Conservation (phyloP, 1,139 yeast genomes). For the Saccharomyces hybrid region DNA sequence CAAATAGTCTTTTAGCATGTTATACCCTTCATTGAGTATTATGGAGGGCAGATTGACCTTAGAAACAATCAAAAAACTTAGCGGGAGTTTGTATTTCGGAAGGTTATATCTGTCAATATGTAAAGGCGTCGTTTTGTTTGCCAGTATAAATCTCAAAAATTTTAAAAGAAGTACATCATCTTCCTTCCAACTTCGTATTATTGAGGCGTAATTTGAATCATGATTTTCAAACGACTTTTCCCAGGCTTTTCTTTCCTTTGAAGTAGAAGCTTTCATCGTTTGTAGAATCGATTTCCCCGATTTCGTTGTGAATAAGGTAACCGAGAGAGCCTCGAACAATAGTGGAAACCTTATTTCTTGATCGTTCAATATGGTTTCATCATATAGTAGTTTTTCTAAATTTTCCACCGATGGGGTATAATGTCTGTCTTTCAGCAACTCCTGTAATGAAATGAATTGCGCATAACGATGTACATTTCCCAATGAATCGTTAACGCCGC, state of each 20-base stretch:
- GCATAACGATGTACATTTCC: not conserved
- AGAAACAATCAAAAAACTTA: conserved; percentile 12
- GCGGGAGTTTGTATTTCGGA: conserved; percentile 12
- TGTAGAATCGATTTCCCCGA: conserved; percentile 18
- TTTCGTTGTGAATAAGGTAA: conserved; percentile 21
- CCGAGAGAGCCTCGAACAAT: conserved; percentile 13
- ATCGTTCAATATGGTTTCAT: not conserved
- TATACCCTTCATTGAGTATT: conserved; percentile 17
- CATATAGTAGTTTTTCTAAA: not conserved
- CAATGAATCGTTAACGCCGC: not conserved
- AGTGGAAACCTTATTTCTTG: not conserved
- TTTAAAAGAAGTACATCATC: conserved; percentile 6
- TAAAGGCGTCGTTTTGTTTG: conserved; percentile 12
- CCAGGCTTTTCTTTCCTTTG: conserved; percentile 5
- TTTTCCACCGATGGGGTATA: not conserved
- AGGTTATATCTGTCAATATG: conserved; percentile 8
- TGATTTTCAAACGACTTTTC: not conserved
- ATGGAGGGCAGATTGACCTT: conserved; percentile 11
- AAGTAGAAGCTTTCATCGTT: not conserved
- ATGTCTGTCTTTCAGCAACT: conserved; percentile 11
- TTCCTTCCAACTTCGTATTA: not conserved
- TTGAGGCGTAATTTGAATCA: conserved; percentile 2
- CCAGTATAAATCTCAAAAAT: conserved; percentile 16
- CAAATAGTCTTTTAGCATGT: conserved; percentile 20
- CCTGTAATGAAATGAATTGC: conserved; percentile 1